phyloP scores from a whole-genome alignment of 106 monocot species.

The Chionographis japonica region DNA sequence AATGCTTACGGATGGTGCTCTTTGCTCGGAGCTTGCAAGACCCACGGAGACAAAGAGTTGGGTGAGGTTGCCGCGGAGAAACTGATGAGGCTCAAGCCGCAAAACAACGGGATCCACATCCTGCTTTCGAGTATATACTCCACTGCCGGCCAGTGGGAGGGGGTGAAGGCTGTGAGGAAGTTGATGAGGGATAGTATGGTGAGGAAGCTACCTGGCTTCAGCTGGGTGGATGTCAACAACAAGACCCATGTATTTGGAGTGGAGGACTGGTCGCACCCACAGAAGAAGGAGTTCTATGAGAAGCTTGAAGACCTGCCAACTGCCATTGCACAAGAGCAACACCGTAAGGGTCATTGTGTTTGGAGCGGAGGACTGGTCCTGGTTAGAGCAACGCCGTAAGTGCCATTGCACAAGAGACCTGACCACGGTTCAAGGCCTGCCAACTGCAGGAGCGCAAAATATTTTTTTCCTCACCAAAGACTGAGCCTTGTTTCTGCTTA shows the following conservation, averaged over 20 bases:
- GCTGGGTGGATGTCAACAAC: conserved; percentile 57
- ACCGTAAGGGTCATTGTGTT: no score
- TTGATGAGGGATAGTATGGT: conserved; percentile 34
- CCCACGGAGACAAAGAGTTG: conserved; percentile 27
- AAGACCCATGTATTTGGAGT: conserved; percentile 52
- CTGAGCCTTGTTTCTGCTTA: no score
- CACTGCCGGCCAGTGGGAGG: conserved; percentile 38
- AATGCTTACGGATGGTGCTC: conserved; percentile 60
- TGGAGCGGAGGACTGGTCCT: no score
- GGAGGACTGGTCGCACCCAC: conserved; percentile 46
- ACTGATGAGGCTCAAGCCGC: conserved; percentile 49
- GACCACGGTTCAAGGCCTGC: no score
- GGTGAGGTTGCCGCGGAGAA: conserved; percentile 64
- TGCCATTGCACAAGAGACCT: no score
- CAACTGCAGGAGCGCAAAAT: no score
- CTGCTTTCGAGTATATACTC: conserved; percentile 59
- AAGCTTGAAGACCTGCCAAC: conserved; percentile 61
- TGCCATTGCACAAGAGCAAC: no score
- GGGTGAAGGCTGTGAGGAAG: conserved; percentile 41
- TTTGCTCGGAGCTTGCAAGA: conserved; percentile 61
- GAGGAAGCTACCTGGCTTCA: conserved; percentile 55
- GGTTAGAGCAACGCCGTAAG: no score
- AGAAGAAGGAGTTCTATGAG: conserved; percentile 35
- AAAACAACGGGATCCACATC: conserved; percentile 39
- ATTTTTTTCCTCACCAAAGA: no score